Evolutionary conservation across 2,329 filamentous ascomycete genomes (phyloP), one percentile per base, ranked within the genome.

Genomic region (Apiospora pterosperma): DNA sequence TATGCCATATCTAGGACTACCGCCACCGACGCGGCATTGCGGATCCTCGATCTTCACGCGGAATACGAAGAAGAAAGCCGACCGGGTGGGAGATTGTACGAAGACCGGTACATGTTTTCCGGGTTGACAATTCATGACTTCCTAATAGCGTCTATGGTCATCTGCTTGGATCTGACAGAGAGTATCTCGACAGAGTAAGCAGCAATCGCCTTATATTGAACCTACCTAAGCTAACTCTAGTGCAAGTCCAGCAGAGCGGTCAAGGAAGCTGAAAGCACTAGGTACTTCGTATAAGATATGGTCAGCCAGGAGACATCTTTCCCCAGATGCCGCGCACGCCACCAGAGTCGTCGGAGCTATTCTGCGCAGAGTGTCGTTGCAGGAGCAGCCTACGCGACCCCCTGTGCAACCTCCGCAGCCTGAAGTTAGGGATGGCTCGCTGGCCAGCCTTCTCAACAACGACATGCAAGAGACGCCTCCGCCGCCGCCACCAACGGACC

Each of bases 81-180:
- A 31, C 79, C 81, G 0, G 84, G 84, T 0, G 85, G 86, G 0
- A 77, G 83, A 23, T 73, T 89, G 65, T 78, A 81, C 63, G 78
- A 81, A 42, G 82, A 87, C 61, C 78, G 81, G 48, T 85, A 83
- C 74, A 84, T 88, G 76, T 71, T 87, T 8, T 81, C 81, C 4
- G 82, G 81, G 3, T 71, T 88, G 55, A 83, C 82, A 5, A 75
- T 84, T 25, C 84, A 87, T 38, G 84, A 88, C 67, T 88, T 87
- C 66, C 74, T 88, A 31, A 79, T 88, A 21, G 86, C 86, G 0
- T 81, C 84, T 14, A 88, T 88, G 84, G 82, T 88, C 44, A 69
- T 88, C 6, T 88, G 84, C 64, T 72, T 88, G 3, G 82, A 84
- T 66, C 72, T 84, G 14, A 77, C 75, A 28, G 80, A 81, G 66